phyloP scores from a whole-genome alignment of 352 stramenopile genomes.

The Blastocystis sp. region DNA sequence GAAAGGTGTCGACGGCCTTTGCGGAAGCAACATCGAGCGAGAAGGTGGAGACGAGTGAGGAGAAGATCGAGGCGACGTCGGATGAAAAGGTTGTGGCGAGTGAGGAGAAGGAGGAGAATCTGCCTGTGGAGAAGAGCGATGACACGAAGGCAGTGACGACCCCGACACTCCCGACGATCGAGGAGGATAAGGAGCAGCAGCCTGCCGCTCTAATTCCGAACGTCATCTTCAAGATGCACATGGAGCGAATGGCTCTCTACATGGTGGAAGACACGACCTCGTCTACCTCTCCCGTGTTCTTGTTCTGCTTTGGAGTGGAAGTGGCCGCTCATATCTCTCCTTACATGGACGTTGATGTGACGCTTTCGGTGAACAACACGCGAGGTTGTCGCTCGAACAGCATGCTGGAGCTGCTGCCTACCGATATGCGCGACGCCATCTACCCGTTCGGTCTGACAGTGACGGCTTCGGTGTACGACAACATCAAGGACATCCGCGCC shows the following conservation, averaged over 20 bases:
- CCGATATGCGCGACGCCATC: conserved; percentile 41
- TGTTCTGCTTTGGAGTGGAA: conserved; percentile 45
- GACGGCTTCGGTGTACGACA: background rate
- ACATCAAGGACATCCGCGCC: conserved; percentile 41
- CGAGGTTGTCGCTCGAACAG: background rate
- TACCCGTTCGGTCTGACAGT: conserved; percentile 26
- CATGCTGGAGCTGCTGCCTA: background rate
- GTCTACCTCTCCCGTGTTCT: conserved; percentile 3
- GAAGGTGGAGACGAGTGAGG: background rate
- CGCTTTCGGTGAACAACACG: conserved; percentile 1
- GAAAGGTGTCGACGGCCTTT: background rate
- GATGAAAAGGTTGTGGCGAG: background rate
- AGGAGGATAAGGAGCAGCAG: background rate
- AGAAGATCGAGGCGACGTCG: background rate
- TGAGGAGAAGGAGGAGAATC: background rate
- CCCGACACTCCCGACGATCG: background rate
- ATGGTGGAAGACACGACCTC: background rate
- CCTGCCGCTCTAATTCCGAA: conserved; percentile 20
- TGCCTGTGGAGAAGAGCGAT: background rate
- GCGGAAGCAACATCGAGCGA: background rate
- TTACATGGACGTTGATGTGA: conserved; percentile 11
- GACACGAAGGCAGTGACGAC: background rate
- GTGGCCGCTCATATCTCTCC: conserved; percentile 18
- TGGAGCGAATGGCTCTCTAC: conserved; percentile 48
- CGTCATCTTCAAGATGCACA: conserved; percentile 12